Evolutionary conservation across 2,329 filamentous ascomycete species (phyloP).

Genomic region (Talaromyces sp.): DNA sequence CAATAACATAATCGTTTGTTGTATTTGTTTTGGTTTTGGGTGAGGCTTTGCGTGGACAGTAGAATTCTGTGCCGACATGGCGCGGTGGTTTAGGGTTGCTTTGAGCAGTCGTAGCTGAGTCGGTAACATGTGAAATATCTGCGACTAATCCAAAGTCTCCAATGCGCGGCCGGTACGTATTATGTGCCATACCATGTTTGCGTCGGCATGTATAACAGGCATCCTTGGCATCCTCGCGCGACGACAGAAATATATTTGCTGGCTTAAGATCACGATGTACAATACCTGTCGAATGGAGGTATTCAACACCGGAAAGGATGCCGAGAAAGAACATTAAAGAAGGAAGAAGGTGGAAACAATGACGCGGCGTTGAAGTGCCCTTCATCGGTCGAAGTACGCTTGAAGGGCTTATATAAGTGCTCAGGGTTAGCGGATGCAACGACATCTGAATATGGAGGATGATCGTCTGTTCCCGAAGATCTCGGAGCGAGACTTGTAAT

Average conservation of each 20-base stretch:
- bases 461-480: slow-evolving; percentile 31
- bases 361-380: slow-evolving; percentile 23
- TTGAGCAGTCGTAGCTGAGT: slow-evolving; percentile 17
- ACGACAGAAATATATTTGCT: slow-evolving; percentile 60
- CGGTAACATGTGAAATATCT: slow-evolving; percentile 41
- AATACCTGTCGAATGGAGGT: slow-evolving; percentile 56
- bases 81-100: slow-evolving; percentile 25
- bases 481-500: slow-evolving; percentile 22
- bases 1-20: slow-evolving; percentile 24
- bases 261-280: slow-evolving; percentile 65
- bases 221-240: slow-evolving; percentile 42
- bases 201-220: slow-evolving; percentile 42
- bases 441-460: slow-evolving; percentile 65
- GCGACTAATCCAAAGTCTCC: slow-evolving; percentile 64
- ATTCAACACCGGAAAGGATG: slow-evolving; percentile 58
- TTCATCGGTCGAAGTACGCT: slow-evolving; percentile 11
- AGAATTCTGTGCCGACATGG: slow-evolving; percentile 57
- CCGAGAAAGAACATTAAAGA: slow-evolving; percentile 53
- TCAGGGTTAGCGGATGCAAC: slow-evolving; percentile 56
- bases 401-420: slow-evolving; percentile 49
- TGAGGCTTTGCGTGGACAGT: slow-evolving; percentile 44
- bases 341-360: slow-evolving; percentile 58
- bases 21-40: slow-evolving; percentile 3
- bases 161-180: slow-evolving; percentile 54
- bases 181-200: slow-evolving; percentile 25